Conservation (phyloP, 306 rosid species). For the Malus asiatica region DNA sequence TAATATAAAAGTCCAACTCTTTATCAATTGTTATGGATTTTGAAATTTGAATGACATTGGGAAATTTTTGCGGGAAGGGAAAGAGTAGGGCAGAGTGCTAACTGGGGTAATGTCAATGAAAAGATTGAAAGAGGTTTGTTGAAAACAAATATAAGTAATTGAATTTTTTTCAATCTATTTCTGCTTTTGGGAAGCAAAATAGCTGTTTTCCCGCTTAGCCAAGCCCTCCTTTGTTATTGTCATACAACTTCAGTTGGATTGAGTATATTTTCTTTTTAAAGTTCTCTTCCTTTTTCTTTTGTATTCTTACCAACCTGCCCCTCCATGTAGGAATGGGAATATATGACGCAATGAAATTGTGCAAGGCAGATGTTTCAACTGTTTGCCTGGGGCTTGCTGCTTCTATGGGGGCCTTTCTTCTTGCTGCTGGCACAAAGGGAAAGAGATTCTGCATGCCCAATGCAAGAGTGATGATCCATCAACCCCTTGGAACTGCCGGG, state of each 20-base stretch:
- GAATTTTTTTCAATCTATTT: background rate
- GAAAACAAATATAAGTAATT: background rate
- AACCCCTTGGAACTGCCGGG: conserved; percentile 77
- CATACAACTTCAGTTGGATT: background rate
- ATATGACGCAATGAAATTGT: conserved; percentile 93
- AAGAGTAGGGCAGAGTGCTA: background rate
- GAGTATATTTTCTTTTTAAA: background rate
- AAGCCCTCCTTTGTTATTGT: background rate
- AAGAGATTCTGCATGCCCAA: conserved; percentile 98
- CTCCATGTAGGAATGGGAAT: conserved; percentile 79
- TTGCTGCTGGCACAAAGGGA: conserved; percentile 84
- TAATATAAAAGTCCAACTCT: background rate
- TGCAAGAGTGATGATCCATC: conserved; percentile 92
- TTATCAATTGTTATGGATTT: background rate
- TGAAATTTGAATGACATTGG: background rate
- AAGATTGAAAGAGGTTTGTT: background rate
- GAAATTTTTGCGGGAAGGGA: background rate
- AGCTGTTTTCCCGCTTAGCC: background rate
- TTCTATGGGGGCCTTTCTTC: conserved; percentile 96
- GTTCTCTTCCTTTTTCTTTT: background rate
- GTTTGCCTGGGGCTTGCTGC: conserved; percentile 95
- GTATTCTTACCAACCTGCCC: background rate
- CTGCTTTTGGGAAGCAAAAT: background rate
- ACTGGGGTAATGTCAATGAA: background rate
- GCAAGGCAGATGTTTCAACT: conserved; percentile 93